phyloP scores from a whole-genome alignment of 1,284 basidiomycete species.

The Ceratobasidium sp. region DNA sequence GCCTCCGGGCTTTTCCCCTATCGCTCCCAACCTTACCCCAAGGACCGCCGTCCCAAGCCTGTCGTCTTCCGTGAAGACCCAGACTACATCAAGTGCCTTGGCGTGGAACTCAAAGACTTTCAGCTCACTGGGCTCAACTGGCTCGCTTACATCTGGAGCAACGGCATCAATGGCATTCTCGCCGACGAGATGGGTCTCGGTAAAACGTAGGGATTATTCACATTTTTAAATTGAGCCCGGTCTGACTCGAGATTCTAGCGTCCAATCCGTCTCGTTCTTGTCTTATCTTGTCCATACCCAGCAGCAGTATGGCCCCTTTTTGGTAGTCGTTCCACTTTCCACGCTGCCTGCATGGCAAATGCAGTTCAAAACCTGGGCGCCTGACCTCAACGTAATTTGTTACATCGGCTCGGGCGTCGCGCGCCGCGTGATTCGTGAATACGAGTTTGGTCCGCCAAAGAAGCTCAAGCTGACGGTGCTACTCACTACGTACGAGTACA shows the following conservation, averaged over 20 bases:
- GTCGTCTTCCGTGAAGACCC: slow-evolving; percentile 91
- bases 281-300: slow-evolving; percentile 95
- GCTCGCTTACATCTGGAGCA: slow-evolving; percentile 95
- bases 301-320: slow-evolving; percentile 95
- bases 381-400: slow-evolving; percentile 95
- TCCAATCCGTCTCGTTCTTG: slow-evolving; percentile 95
- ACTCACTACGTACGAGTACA: slow-evolving; percentile 97
- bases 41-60: slow-evolving; percentile 81
- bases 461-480: slow-evolving; percentile 95
- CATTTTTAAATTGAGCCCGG: not conserved
- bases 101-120: slow-evolving; percentile 90
- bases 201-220: slow-evolving; percentile 67
- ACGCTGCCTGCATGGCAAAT: slow-evolving; percentile 99
- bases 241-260: slow-evolving; percentile 58
- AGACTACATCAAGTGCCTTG: slow-evolving; percentile 73
- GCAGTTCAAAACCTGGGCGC: slow-evolving; percentile 95
- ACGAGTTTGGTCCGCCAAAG: slow-evolving; percentile 88
- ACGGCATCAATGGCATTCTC: slow-evolving; percentile 95
- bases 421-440: slow-evolving; percentile 90
- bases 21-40: slow-evolving; percentile 79
- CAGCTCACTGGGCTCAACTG: slow-evolving; percentile 98
- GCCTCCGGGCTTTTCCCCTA: slow-evolving; percentile 85
- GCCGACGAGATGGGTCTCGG: slow-evolving; percentile 99
- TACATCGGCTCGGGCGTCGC: slow-evolving; percentile 93
- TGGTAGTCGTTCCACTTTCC: slow-evolving; percentile 97